A percentile compares a stretch with the other conserved stretches of the same genome.
Evolutionary conservation across 345 rosid genomes (phyloP).

Genomic region (Eucalyptus urophylla): DNA sequence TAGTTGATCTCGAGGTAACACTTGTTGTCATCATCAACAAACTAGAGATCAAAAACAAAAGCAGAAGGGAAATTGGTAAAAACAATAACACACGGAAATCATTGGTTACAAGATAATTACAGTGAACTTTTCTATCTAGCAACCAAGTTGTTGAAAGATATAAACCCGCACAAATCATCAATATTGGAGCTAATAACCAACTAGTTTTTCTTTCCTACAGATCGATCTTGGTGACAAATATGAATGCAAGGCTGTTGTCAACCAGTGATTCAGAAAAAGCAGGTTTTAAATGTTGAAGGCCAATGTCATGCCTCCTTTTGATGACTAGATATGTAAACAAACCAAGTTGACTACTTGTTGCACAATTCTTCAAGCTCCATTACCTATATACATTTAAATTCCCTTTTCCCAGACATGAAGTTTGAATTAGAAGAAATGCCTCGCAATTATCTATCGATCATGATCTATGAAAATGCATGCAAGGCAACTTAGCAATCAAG

Average conservation of each 20-base stretch:
- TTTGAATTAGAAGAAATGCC: background rate
- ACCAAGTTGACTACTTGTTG: background rate
- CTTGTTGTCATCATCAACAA: conserved; percentile 77
- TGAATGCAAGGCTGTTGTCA: background rate
- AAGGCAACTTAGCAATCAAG: background rate
- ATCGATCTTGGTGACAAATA: background rate
- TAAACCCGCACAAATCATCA: background rate
- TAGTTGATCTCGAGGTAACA: conserved; percentile 86
- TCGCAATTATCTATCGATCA: background rate
- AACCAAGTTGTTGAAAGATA: background rate
- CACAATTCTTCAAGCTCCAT: background rate
- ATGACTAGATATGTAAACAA: background rate
- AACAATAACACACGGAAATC: background rate
- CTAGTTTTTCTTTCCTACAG: background rate
- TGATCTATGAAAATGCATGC: background rate
- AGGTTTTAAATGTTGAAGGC: background rate
- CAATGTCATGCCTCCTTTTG: background rate
- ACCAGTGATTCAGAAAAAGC: background rate
- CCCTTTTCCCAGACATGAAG: background rate
- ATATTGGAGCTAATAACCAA: background rate
- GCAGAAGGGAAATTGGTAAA: background rate
- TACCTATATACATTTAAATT: background rate
- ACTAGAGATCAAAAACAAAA: conserved; percentile 18
- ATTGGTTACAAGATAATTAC: background rate
- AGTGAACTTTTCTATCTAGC: background rate